A percentile compares a stretch with the other conserved stretches of the same genome.
Evolutionary conservation across 345 rosid species (phyloP).

Genomic region (Raphanus sativus): DNA sequence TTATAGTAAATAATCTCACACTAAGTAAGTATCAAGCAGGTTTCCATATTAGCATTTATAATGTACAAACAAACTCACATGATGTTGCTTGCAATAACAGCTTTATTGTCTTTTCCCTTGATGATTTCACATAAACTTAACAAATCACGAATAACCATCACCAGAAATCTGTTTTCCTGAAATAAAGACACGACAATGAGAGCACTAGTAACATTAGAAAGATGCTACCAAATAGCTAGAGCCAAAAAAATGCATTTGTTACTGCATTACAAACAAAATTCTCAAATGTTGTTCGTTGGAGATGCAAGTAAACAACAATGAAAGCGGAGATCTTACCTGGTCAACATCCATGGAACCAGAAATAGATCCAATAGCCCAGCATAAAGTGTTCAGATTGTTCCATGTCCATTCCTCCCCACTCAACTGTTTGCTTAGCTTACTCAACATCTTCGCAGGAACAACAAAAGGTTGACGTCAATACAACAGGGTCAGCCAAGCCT

Average conservation of each 20-base stretch:
- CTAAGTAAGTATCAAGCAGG: background rate
- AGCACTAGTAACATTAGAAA: slow-evolving; percentile 5
- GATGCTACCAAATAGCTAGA: slow-evolving; percentile 3
- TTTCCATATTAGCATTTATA: background rate
- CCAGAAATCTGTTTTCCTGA: slow-evolving; percentile 98
- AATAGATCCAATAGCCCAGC: slow-evolving; percentile 99
- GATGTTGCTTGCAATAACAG: slow-evolving; percentile 97
- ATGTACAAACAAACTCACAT: slow-evolving; percentile 61
- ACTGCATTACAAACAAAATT: slow-evolving; percentile 9
- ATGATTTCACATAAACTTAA: slow-evolving; percentile 86
- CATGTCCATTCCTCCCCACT: slow-evolving; percentile 95
- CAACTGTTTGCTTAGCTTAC: slow-evolving; percentile 87
- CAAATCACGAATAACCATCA: slow-evolving; percentile 94
- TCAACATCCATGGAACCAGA: slow-evolving; percentile 99
- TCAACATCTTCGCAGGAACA: slow-evolving; percentile 67
- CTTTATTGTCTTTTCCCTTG: slow-evolving; percentile 97
- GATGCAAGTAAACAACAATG: slow-evolving; percentile 12
- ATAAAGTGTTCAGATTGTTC: slow-evolving; percentile 91
- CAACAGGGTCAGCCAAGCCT: slow-evolving; percentile 13
- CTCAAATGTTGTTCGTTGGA: background rate
- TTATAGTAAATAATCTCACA: slow-evolving; percentile 2
- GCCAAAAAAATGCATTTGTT: background rate
- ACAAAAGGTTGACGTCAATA: slow-evolving; percentile 6
- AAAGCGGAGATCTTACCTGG: slow-evolving; percentile 55
- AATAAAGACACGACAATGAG: background rate